Conservation (phyloP, 306 rosid genomes). For the Rubus parviflorus region DNA sequence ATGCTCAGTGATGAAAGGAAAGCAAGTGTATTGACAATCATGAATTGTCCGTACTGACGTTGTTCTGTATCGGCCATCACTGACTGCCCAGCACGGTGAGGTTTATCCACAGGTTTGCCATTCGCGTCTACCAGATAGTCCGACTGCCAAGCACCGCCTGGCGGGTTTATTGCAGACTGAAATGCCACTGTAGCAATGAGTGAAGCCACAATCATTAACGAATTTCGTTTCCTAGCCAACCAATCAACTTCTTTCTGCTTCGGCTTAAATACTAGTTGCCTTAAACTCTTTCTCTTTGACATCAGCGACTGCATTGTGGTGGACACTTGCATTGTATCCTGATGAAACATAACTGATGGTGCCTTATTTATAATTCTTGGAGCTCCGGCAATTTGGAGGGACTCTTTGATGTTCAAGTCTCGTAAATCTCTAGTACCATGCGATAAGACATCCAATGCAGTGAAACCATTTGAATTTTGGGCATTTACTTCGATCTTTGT, state of each 20-base stretch:
- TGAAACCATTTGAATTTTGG: constrained; percentile 26
- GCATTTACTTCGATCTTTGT: constrained; percentile 34
- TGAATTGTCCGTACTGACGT: not conserved
- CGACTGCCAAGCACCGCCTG: constrained; percentile 35
- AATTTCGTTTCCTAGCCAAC: constrained; percentile 31
- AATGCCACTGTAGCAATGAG: constrained; percentile 33
- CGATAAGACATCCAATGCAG: constrained; percentile 25
- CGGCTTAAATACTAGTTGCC: constrained; percentile 15
- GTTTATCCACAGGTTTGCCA: constrained; percentile 12
- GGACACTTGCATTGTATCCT: constrained; percentile 6
- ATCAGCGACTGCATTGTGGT: constrained; percentile 10
- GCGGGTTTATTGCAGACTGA: constrained; percentile 26
- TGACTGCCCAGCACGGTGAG: constrained; percentile 29
- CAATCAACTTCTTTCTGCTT: constrained; percentile 20
- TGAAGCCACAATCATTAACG: constrained; percentile 35
- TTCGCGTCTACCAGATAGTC: constrained; percentile 20
- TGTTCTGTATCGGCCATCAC: constrained; percentile 21
- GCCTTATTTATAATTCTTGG: constrained; percentile 1
- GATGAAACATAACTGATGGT: constrained; percentile 8
- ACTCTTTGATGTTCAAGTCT: constrained; percentile 29
- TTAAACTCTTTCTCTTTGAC: constrained; percentile 15
- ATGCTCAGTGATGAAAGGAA: constrained; percentile 35
- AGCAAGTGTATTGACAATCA: constrained; percentile 21
- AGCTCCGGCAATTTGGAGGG: constrained; percentile 24
- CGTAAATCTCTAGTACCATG: constrained; percentile 28